phyloP scores from a whole-genome alignment of 1,139 yeast species.

The Wickerhamomyces sp. region DNA sequence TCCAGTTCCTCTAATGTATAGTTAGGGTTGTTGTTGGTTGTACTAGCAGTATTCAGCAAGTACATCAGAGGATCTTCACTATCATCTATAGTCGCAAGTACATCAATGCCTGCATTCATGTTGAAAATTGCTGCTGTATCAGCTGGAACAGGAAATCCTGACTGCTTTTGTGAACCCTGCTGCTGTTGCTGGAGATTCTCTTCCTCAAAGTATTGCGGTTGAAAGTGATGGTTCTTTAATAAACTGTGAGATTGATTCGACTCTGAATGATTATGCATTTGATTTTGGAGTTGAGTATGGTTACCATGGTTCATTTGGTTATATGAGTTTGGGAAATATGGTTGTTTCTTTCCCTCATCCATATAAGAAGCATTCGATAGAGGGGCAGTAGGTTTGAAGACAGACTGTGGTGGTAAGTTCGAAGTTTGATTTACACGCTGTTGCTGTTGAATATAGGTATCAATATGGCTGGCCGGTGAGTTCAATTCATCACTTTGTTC shows the following conservation, averaged over 20 bases:
- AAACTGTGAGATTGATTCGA: no score
- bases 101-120: constrained; percentile 1
- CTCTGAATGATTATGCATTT: no score
- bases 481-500: not conserved
- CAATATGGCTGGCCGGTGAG: not conserved
- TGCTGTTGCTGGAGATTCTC: not conserved
- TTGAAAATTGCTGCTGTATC: constrained; percentile 2
- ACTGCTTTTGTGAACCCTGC: not conserved
- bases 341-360: no score
- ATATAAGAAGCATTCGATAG: not conserved
- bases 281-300: no score
- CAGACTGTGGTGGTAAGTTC: no score
- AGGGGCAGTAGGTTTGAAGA: not conserved
- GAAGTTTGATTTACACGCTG: not conserved
- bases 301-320: no score
- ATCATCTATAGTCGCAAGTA: constrained; percentile 9
- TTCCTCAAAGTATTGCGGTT: no score
- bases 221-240: no score
- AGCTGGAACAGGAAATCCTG: not conserved
- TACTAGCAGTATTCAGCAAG: constrained; percentile 12
- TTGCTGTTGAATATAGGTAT: not conserved
- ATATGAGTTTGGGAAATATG: no score
- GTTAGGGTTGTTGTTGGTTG: constrained; percentile 10
- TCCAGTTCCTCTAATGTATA: constrained; percentile 24
- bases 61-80: constrained; percentile 18